Evolutionary conservation across 1,284 basidiomycete species (phyloP), one percentile per base, ranked within the genome.

Genomic region (Rhodotorula sp.): DNA sequence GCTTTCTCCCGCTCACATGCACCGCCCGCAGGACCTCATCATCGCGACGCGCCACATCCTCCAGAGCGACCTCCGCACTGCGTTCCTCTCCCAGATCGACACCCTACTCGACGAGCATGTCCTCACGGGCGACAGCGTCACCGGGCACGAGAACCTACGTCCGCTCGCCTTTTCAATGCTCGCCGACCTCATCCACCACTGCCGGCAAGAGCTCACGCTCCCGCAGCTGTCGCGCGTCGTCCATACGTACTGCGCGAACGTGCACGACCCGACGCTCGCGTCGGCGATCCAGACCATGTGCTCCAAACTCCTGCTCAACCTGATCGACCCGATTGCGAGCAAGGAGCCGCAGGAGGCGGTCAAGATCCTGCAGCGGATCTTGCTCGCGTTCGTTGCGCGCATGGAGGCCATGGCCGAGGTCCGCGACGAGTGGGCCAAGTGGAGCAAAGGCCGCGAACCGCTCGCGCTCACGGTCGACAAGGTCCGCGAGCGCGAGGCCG

Each of bases 21-120:
- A 9, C 22, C 6, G 32, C 37, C 17, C 12, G 34, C 80, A 95
- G 91, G 97, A 99, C 81, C 84, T 99, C 54, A 88, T 97, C 81
- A 90, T 96, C 21, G 94, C 96, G 5, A 90, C 96, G 60, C 88
- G 97, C 32, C 96, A 99, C 82, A 87, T 99, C 48, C 87, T 96
- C 72, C 88, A 88, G 17, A 91, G 90, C 39, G 88, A 90, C 41
- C 89, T 94, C 79, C 87, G 94, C 61, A 87, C 89, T 51, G 90
- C 90, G 27, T 89, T 98, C 75, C 84, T 97, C 41, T 87, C 89
- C 2, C 89, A 93, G 77, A 88, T 99, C 67, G 92, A 97, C 81
- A 93, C 93, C 72, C 85, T 99, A 22, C 87, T 97, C 46, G 90
- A 97, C 77, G 94, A 99, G 79, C 87, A 88, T 60, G 91, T 98